phyloP scores from a whole-genome alignment of 2,329 filamentous ascomycete species.

The Colletotrichum falcatum region DNA sequence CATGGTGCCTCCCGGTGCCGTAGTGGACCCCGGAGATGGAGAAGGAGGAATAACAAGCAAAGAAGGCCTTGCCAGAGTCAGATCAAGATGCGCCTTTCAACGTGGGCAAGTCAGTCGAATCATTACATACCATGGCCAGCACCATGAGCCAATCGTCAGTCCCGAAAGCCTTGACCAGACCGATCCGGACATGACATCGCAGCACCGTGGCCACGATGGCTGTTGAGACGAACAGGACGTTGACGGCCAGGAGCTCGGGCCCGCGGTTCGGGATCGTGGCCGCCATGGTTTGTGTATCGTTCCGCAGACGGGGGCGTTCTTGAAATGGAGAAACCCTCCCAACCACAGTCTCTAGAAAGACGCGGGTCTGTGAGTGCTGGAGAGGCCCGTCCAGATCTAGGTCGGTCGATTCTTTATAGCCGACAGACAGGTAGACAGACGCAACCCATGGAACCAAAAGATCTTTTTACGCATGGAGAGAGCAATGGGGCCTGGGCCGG shows the following conservation, averaged over 20 bases:
- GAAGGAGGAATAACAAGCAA: conserved; percentile 51
- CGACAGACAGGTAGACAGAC: neutral
- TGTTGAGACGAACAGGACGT: conserved; percentile 46
- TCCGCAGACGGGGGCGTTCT: conserved; percentile 20
- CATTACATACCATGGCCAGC: conserved; percentile 48
- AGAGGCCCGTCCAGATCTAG: neutral
- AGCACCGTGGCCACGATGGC: conserved; percentile 47
- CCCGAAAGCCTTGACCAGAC: conserved; percentile 54
- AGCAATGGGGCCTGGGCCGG: neutral
- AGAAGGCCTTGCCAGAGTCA: conserved; percentile 46
- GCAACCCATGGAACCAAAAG: neutral
- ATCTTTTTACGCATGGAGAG: neutral
- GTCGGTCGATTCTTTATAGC: conserved; percentile 1
- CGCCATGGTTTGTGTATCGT: conserved; percentile 13
- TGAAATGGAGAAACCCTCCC: conserved; percentile 23
- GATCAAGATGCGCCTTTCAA: neutral
- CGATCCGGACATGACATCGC: conserved; percentile 51
- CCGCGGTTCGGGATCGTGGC: conserved; percentile 48
- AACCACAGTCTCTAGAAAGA: conserved; percentile 14
- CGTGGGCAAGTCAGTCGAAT: no score
- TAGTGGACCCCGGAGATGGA: conserved; percentile 52
- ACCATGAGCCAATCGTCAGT: conserved; percentile 56
- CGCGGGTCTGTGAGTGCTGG: neutral
- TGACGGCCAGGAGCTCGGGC: conserved; percentile 50
- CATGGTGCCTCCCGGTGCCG: conserved; percentile 55